These are phyloP conservation scores for Backusella morwellensis DNA, from an alignment of 192 early-diverging fungal genomes.

Conservation along the genomic window DNA sequence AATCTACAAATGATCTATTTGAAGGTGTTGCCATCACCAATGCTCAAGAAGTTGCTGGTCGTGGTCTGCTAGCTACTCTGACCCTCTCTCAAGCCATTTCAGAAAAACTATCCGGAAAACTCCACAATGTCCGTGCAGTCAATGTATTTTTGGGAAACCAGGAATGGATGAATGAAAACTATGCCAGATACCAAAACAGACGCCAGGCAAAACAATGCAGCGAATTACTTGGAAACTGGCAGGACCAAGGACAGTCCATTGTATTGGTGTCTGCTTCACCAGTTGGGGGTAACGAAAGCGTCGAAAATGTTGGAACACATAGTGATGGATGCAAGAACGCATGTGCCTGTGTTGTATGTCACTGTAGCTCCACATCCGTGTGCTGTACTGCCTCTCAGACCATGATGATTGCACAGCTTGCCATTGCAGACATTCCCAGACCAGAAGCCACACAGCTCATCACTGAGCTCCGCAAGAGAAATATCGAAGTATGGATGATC, in stretches of 20 bases:
- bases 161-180: conserved; percentile 61
- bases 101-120: conserved; percentile 15
- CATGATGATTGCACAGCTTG: conserved; percentile 48
- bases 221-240: conserved; percentile 45
- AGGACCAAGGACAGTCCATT: conserved; percentile 54
- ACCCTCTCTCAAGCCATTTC: conserved; percentile 31
- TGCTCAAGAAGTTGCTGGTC: conserved; percentile 63
- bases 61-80: conserved; percentile 54
- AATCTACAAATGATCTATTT: conserved; percentile 27
- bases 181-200: conserved; percentile 32
- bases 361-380: conserved; percentile 16
- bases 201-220: conserved; percentile 10
- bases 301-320: background rate
- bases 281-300: conserved; percentile 3
- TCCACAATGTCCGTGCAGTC: conserved; percentile 32
- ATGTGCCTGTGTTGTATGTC: conserved; percentile 35
- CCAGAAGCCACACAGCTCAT: conserved; percentile 58
- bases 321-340: conserved; percentile 26
- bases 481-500: conserved; percentile 75
- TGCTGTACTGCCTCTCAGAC: conserved; percentile 32
- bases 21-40: conserved; percentile 46
- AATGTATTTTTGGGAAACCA: conserved; percentile 62
- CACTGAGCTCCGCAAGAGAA: conserved; percentile 39
- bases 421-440: conserved; percentile 57
- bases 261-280: conserved; percentile 54